These are phyloP conservation scores for Heterobasidion parviporum DNA, from an alignment of 1,284 basidiomycete species.

Conservation along the genomic window DNA sequence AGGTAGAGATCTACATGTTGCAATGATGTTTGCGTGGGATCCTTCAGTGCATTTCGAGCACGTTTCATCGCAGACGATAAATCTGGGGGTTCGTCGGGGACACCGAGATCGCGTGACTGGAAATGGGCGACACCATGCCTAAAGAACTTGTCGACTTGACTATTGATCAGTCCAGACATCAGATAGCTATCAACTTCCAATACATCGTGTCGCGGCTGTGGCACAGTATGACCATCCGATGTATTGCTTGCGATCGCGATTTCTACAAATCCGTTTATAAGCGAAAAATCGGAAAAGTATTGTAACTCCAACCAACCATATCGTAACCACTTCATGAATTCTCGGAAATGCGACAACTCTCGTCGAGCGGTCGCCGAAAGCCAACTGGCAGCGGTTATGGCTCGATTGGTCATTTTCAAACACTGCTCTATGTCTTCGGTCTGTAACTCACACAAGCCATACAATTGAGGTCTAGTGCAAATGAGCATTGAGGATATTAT, in stretches of 20 bases:
- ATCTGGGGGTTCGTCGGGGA: slow-evolving; percentile 28
- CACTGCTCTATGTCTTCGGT: slow-evolving; percentile 40
- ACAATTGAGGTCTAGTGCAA: slow-evolving; percentile 11
- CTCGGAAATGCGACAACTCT: slow-evolving; percentile 62
- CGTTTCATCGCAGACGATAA: slow-evolving; percentile 36
- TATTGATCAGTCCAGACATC: slow-evolving; percentile 57
- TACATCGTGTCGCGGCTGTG: slow-evolving; percentile 58
- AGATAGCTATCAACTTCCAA: slow-evolving; percentile 76
- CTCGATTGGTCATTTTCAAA: slow-evolving; percentile 42
- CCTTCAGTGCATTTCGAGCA: slow-evolving; percentile 38
- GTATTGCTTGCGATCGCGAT: slow-evolving; percentile 17
- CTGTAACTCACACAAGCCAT: slow-evolving; percentile 41
- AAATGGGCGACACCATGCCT: slow-evolving; percentile 54
- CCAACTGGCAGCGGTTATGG: slow-evolving; percentile 59
- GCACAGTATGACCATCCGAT: slow-evolving; percentile 31
- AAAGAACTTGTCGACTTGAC: slow-evolving; percentile 74
- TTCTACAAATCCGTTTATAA: slow-evolving; percentile 4
- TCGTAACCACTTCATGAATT: slow-evolving; percentile 72
- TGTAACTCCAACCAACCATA: slow-evolving; percentile 41
- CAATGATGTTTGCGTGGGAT: slow-evolving; percentile 24
- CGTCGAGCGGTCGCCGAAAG: slow-evolving; percentile 54
- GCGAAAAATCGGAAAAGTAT: not conserved
- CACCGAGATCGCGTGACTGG: slow-evolving; percentile 44
- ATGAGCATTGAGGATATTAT: not conserved
- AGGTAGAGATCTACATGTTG: slow-evolving; percentile 14